A percentile compares a stretch with the other conserved stretches of the same genome.
Conservation (phyloP, 768 basidiomycete species). For the Suillus brevipes region DNA sequence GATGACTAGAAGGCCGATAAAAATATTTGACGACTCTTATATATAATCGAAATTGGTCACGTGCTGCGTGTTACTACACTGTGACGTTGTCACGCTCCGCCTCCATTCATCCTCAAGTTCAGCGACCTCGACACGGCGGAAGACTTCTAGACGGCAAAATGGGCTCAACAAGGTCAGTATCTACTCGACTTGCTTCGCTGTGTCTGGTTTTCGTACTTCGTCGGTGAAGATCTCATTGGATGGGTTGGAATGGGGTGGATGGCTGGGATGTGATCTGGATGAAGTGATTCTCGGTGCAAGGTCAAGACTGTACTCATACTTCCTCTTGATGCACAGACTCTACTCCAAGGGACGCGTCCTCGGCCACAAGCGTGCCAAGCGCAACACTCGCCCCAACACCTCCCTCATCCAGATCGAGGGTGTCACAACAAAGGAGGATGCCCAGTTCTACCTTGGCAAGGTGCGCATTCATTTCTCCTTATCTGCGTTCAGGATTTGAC, state of each 20-base stretch:
- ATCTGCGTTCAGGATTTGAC: constrained; percentile 5
- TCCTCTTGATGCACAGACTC: constrained; percentile 53
- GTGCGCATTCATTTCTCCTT: constrained; percentile 42
- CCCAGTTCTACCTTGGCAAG: constrained; percentile 99
- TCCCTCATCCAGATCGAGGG: constrained; percentile 98
- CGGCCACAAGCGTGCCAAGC: constrained; percentile 98
- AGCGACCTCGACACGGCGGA: constrained; percentile 25
- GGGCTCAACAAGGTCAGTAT: constrained; percentile 79
- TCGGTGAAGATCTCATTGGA: constrained; percentile 4
- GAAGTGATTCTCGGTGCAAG: constrained; percentile 9
- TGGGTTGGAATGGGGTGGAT: constrained; percentile 18
- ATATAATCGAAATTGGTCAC: background rate
- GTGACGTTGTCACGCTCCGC: constrained; percentile 32
- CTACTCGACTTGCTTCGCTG: background rate
- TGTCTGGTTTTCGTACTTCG: background rate
- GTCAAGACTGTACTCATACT: constrained; percentile 5
- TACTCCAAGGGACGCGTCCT: constrained; percentile 96
- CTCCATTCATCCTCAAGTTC: constrained; percentile 19
- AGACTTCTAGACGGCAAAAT: constrained; percentile 50
- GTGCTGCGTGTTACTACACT: constrained; percentile 20
- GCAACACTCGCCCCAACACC: constrained; percentile 94
- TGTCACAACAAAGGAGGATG: constrained; percentile 89
- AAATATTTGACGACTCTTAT: background rate
- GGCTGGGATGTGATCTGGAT: constrained; percentile 14
- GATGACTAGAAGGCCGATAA: constrained; percentile 10